Evolutionary conservation across 352 stramenopile genomes (phyloP).

Genomic region (Phytophthora foliorum): DNA sequence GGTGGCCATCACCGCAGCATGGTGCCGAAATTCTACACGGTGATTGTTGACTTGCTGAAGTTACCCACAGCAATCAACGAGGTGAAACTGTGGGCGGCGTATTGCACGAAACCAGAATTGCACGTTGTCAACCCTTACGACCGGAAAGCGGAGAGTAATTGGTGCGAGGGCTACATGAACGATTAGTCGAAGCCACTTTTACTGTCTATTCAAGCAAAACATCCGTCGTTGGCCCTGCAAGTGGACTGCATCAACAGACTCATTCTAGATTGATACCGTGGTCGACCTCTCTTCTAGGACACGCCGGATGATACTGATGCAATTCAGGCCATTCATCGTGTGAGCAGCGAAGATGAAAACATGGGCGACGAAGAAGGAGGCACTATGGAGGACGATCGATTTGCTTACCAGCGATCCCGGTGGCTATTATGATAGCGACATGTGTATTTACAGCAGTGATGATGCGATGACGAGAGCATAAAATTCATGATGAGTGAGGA

Average conservation of each 20-base stretch:
- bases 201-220: not conserved
- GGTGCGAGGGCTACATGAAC: slow-evolving; percentile 10
- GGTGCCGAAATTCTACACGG: slow-evolving; percentile 3
- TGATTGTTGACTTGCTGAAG: slow-evolving; percentile 7
- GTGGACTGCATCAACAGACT: not conserved
- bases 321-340: too few species aligned
- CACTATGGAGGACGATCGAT: not conserved
- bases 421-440: too few species aligned
- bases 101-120: not conserved
- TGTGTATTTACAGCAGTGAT: too few species aligned
- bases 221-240: not conserved
- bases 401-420: too few species aligned
- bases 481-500: too few species aligned
- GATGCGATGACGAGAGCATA: too few species aligned
- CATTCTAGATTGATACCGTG: not conserved
- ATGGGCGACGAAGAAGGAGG: not conserved
- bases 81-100: not conserved
- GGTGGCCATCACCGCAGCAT: not conserved
- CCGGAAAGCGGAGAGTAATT: not conserved
- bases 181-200: slow-evolving; percentile 6
- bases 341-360: not conserved
- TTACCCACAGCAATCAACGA: not conserved
- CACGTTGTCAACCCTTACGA: slow-evolving; percentile 12
- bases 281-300: not conserved
- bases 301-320: too few species aligned